Conservation (phyloP, 768 basidiomycete species). For the Lactarius deliciosus region DNA sequence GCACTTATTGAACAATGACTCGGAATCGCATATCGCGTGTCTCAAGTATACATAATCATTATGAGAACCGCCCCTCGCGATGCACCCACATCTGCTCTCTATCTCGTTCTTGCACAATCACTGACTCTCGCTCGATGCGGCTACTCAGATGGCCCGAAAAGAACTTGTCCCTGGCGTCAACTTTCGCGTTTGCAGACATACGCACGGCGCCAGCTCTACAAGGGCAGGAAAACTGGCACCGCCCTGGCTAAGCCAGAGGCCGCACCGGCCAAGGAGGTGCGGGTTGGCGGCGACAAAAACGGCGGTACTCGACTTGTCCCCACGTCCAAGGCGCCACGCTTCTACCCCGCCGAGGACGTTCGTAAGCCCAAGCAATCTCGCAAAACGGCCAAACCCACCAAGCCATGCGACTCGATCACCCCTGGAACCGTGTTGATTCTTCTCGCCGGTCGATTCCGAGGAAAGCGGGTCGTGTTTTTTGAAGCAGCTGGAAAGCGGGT, state of each 20-base stretch:
- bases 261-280: constrained; percentile 70
- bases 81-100: constrained; percentile 31
- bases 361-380: constrained; percentile 88
- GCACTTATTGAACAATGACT: neutral
- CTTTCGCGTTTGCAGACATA: constrained; percentile 80
- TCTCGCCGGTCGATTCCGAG: constrained; percentile 95
- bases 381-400: constrained; percentile 76
- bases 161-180: constrained; percentile 81
- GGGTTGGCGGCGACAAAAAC: constrained; percentile 88
- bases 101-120: neutral
- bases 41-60: constrained; percentile 24
- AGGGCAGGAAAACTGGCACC: constrained; percentile 78
- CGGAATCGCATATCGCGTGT: constrained; percentile 12
- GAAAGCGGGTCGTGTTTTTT: constrained; percentile 98
- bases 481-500: constrained; percentile 90
- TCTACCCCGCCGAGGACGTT: constrained; percentile 95
- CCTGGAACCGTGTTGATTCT: constrained; percentile 95
- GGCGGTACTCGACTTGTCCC: constrained; percentile 86
- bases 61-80: constrained; percentile 33
- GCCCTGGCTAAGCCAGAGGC: constrained; percentile 59
- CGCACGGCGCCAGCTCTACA: constrained; percentile 80
- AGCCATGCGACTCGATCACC: constrained; percentile 83
- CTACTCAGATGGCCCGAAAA: constrained; percentile 77
- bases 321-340: constrained; percentile 79
- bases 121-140: constrained; percentile 21